phyloP scores from a whole-genome alignment of 176 grass and related monocot species.

The Paspalum vaginatum region DNA sequence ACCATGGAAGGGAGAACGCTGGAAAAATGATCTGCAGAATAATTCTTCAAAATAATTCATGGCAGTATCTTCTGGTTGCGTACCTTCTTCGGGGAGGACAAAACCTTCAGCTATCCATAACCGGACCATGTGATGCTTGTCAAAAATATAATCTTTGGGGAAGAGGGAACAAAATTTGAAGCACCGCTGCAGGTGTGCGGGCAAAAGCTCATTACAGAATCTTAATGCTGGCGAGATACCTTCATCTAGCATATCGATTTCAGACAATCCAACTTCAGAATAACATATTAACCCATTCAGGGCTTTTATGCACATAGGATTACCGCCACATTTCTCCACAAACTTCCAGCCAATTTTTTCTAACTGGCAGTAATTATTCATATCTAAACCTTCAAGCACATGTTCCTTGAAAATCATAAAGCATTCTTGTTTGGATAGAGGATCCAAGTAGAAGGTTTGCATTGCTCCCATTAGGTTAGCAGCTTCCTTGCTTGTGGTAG shows the following conservation, averaged over 20 bases:
- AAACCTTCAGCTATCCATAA: conserved; percentile 24
- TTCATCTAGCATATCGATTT: conserved; percentile 5
- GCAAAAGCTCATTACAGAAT: conserved; percentile 16
- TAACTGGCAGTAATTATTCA: neutral
- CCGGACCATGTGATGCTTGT: neutral
- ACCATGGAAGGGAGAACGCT: neutral
- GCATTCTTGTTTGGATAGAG: conserved; percentile 29
- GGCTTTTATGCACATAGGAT: neutral
- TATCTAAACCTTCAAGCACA: neutral
- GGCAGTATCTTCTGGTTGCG: neutral
- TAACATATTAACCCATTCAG: conserved; percentile 2
- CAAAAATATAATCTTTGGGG: neutral
- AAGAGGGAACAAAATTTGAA: conserved; percentile 33
- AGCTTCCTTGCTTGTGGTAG: neutral
- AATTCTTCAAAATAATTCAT: conserved; percentile 5
- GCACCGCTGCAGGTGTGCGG: conserved; percentile 13
- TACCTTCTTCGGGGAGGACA: conserved; percentile 1
- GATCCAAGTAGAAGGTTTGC: neutral
- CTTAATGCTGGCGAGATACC: conserved; percentile 8
- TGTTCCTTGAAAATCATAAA: conserved; percentile 6
- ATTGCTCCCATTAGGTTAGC: neutral
- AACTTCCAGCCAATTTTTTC: neutral
- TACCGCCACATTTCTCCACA: conserved; percentile 20
- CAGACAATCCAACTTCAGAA: neutral
- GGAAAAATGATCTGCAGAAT: conserved; percentile 22